A percentile compares a stretch with the other conserved stretches of the same genome.
Evolutionary conservation across 208 protist species (phyloP).

Genomic region (Trypanosoma lewisi): DNA sequence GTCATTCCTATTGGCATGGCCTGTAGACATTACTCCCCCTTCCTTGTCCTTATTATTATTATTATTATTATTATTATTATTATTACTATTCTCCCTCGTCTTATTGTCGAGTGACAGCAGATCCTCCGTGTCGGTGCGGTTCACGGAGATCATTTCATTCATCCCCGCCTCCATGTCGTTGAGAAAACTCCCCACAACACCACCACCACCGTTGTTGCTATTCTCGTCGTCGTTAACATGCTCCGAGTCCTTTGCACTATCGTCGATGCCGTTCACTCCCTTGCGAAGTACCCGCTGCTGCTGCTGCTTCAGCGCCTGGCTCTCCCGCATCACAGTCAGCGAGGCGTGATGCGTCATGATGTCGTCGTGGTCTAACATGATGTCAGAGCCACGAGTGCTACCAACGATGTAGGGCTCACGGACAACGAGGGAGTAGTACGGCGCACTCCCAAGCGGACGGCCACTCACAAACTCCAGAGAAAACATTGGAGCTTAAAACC

Average conservation of each 20-base stretch:
- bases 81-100: background rate
- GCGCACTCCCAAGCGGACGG: conserved; percentile 42
- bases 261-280: background rate
- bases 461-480: conserved; percentile 55
- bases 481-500: conserved; percentile 41
- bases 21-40: background rate
- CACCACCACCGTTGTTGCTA: conserved; percentile 2
- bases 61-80: background rate
- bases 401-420: conserved; percentile 74
- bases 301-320: conserved; percentile 28
- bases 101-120: background rate
- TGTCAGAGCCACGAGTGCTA: conserved; percentile 28
- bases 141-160: background rate
- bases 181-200: conserved; percentile 19
- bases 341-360: conserved; percentile 52
- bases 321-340: conserved; percentile 56
- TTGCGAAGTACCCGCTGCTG: background rate
- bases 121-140: background rate
- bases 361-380: conserved; percentile 38
- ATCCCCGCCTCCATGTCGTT: conserved; percentile 14
- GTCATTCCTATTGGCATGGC: conserved; percentile 18
- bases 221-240: too few species aligned
- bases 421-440: conserved; percentile 81
- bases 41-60: background rate
- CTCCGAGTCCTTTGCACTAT: background rate